Evolutionary conservation across 1,284 basidiomycete species (phyloP), one percentile per base, ranked within the genome.

Genomic region (Pterulicium gracile): DNA sequence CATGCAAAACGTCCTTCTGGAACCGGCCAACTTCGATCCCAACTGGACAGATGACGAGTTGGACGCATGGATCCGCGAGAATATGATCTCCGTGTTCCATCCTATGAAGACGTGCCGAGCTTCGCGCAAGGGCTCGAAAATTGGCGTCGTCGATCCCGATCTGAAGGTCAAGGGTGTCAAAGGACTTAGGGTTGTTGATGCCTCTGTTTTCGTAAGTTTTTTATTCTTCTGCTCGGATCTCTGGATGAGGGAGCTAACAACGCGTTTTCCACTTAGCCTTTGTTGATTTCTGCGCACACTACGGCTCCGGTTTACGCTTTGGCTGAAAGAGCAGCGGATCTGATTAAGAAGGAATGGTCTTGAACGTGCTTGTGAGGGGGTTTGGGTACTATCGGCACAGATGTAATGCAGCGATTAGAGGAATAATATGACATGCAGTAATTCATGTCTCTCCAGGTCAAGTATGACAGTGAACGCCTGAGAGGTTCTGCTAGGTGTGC

Each of bases 71-170:
- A n/a, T 32, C n/a, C 27, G 27, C 7, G 27, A 7, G 27, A 32
- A n/a, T n/a, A n/a, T 32, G 7, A n/a, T 32, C 7, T 10, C 27
- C n/a, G 27, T 32, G 7, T 32, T 10, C n/a, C 27, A 32, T n/a
- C 27, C 27, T 32, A 32, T n/a, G 27, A n/a, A n/a, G 10, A 32
- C 27, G 10, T 32, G 27, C 27, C 7, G n/a, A n/a, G 27, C 27
- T 7, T 32, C 27, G n/a, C 27, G 10, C 27, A 32, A n/a, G 27
- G 27, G 27, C 7, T 7, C 27, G n/a, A n/a, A 32, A n/a, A 7
- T 47, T 12, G 46, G 46, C 18, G 46, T 47, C n/a, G 46, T 47
- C 13, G 35, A 47, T 40, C 47, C 47, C 13, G 47, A 48, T 47
- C 22, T 48, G 14, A 20, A 12, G n/a, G 47, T 48, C n/a, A 48